These are phyloP conservation scores for Phytophthora citrophthora DNA, from an alignment of 352 stramenopile species.

Conservation along the genomic window DNA sequence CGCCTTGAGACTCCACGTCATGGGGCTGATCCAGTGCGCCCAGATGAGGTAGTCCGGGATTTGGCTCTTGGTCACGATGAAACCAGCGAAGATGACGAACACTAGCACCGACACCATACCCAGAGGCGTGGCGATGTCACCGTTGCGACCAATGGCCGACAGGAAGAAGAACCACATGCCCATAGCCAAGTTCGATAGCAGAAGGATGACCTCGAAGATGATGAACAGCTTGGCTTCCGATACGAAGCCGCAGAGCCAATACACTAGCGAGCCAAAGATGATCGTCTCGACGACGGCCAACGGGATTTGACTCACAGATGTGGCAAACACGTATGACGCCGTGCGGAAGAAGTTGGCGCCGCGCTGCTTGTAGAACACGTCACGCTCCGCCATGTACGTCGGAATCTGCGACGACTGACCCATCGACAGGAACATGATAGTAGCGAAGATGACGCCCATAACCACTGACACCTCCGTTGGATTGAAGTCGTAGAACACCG, in stretches of 20 bases:
- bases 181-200: constrained; percentile 54
- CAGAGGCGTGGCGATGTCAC: constrained; percentile 43
- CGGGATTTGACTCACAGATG: constrained; percentile 38
- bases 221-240: constrained; percentile 33
- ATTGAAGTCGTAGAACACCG: constrained; percentile 52
- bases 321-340: constrained; percentile 69
- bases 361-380: constrained; percentile 83
- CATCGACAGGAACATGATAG: constrained; percentile 76
- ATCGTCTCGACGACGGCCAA: constrained; percentile 61
- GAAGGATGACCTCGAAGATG: constrained; percentile 46
- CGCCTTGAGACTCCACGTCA: constrained; percentile 53
- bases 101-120: constrained; percentile 48
- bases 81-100: constrained; percentile 52
- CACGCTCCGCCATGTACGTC: constrained; percentile 65
- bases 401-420: constrained; percentile 72
- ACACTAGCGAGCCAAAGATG: constrained; percentile 82
- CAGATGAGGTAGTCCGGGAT: constrained; percentile 59
- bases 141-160: constrained; percentile 29
- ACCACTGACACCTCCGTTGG: constrained; percentile 44
- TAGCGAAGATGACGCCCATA: constrained; percentile 75
- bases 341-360: constrained; percentile 77
- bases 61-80: constrained; percentile 33
- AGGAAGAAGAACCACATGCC: constrained; percentile 34
- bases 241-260: constrained; percentile 82
- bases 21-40: constrained; percentile 67